A percentile compares a stretch with the other conserved stretches of the same genome.
These are phyloP conservation scores for Phytophthora sojae DNA, from an alignment of 352 stramenopile genomes.

Conservation along the genomic window DNA sequence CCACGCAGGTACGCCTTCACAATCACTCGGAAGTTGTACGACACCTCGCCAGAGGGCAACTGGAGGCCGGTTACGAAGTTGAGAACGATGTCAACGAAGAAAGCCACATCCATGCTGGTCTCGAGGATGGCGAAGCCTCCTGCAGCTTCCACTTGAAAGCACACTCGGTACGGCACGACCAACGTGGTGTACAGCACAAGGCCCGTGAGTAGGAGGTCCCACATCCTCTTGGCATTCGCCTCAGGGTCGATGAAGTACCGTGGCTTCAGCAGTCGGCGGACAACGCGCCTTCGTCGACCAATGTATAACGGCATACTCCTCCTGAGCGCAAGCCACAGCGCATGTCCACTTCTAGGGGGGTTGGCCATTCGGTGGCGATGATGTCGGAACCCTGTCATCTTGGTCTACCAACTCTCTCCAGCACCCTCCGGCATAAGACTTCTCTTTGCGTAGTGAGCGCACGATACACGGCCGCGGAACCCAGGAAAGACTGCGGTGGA, in stretches of 20 bases:
- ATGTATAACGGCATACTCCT: constrained; percentile 67
- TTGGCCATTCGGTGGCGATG: constrained; percentile 26
- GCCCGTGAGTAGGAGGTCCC: constrained; percentile 68
- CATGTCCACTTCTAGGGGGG: constrained; percentile 46
- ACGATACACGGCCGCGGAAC: constrained; percentile 8
- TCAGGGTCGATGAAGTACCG: constrained; percentile 74
- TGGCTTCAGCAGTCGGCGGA: constrained; percentile 37
- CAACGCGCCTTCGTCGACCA: constrained; percentile 38
- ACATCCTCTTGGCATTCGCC: constrained; percentile 58
- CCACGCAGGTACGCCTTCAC: constrained; percentile 68
- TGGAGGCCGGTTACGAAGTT: constrained; percentile 85
- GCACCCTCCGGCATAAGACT: constrained; percentile 28
- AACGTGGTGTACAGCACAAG: constrained; percentile 83
- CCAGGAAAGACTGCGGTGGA: constrained; percentile 16
- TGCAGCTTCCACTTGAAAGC: constrained; percentile 69
- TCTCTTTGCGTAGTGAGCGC: neutral
- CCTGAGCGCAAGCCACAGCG: constrained; percentile 60
- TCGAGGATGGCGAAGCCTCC: constrained; percentile 61
- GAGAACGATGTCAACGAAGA: constrained; percentile 78
- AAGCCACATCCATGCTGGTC: constrained; percentile 70
- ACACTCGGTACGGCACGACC: constrained; percentile 81
- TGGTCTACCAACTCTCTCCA: constrained; percentile 10
- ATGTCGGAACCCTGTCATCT: constrained; percentile 32
- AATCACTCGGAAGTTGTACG: constrained; percentile 61
- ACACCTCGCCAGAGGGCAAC: constrained; percentile 65